phyloP scores from a whole-genome alignment of 768 basidiomycete genomes.

The Agaricus bisporus region DNA sequence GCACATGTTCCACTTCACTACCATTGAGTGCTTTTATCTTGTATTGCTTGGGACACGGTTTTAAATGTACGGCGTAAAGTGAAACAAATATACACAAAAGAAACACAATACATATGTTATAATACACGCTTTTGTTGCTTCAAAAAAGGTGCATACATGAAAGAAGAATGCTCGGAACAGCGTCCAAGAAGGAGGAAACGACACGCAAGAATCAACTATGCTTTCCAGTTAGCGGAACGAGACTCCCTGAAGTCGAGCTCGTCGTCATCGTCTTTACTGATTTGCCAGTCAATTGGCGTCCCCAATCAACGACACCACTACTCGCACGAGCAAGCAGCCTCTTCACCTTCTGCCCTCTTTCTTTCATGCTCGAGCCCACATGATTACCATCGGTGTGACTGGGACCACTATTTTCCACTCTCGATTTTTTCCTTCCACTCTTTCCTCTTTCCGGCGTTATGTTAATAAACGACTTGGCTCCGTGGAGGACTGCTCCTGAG shows the following conservation, averaged over 20 bases:
- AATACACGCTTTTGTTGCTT: neutral
- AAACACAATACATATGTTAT: neutral
- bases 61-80: neutral
- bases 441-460: constrained; percentile 25
- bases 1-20: neutral
- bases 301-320: constrained; percentile 19
- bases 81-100: neutral
- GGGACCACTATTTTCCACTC: neutral
- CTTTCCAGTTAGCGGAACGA: constrained; percentile 1
- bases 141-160: neutral
- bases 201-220: constrained; percentile 1
- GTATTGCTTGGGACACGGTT: neutral
- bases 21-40: neutral
- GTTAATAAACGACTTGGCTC: constrained; percentile 31
- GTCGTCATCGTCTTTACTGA: neutral
- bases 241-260: neutral
- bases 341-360: constrained; percentile 17
- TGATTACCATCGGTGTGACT: neutral
- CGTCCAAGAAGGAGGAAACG: neutral
- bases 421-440: neutral
- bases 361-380: constrained; percentile 9
- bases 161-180: neutral
- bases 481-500: constrained; percentile 9
- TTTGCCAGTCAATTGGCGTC: constrained; percentile 16
- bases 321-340: constrained; percentile 19